Evolutionary conservation across 805 yeast species (phyloP), one percentile per base, ranked within the genome.

Genomic region (Lipomyces sp.): DNA sequence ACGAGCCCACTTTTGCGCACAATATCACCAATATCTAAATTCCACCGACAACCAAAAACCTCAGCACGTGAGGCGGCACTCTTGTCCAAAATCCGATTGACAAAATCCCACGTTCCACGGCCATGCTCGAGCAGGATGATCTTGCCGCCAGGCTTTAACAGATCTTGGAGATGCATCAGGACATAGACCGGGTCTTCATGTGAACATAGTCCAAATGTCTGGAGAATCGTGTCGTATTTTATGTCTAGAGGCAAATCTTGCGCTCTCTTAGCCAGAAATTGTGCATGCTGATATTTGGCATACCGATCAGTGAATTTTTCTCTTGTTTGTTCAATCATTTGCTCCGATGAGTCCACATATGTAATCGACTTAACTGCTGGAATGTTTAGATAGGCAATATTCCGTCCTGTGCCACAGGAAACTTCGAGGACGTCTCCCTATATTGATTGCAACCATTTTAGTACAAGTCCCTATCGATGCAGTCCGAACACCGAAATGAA

Each of bases 41-140:
- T 95, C 98, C 98, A 95, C 75, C 98, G 82, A 78, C 99, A 95
- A 0, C 97, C 99, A 98, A 98, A 95, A 2, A 88, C 86, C 66
- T 89, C 85, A 79, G 93, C 85, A 78, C 97, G 88, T 72, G 86
- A 85, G 68, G 86, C 92, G 2, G 97, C 93, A 69, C 95, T 83
- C 67, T 86, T 85, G 77, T 95, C 98, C 76, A 95, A 81, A 64
- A 89, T 86, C 35, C 86, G 84, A 78, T 95, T 95, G 71, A 95
- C 84, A 61, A 88, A 85, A 62, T 86, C 88, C 80, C 87, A 92
- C 0, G 86, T 82, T 63, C 97, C 91, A 72, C 97, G 82, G 1
- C 99, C 99, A 75, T 95, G 99, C 76, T 95, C 99, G 63, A 95
- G 80, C 34, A 95, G 81, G 1, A 94, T 85, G 32, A 95, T 86